Evolutionary conservation across 2,329 filamentous ascomycete species (phyloP).

Genomic region (Aspergillus novoparasiticus): DNA sequence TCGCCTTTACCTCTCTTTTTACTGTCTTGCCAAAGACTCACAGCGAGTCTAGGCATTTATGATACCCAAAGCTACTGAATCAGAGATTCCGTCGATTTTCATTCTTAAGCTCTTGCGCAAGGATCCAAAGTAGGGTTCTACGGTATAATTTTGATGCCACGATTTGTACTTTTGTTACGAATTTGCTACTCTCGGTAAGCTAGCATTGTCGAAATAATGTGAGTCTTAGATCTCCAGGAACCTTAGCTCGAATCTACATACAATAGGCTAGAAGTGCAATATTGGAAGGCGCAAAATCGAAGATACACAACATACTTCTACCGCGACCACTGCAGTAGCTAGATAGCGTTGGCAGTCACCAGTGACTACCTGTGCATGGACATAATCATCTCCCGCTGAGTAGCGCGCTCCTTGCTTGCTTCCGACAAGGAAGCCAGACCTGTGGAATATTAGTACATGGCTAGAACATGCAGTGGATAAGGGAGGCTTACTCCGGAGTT

Average conservation of each 20-base stretch:
- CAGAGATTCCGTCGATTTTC: not conserved
- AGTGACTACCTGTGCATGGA: slow-evolving; percentile 50
- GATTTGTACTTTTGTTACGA: not conserved
- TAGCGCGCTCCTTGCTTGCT: slow-evolving; percentile 77
- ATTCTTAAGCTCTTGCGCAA: not conserved
- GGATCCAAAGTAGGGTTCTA: not conserved
- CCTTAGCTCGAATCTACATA: slow-evolving; percentile 20
- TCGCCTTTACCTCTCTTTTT: not conserved
- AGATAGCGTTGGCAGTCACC: slow-evolving; percentile 2
- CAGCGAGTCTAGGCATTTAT: slow-evolving; percentile 12
- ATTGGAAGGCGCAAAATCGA: not conserved
- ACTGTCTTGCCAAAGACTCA: not conserved
- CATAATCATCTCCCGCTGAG: slow-evolving; percentile 85
- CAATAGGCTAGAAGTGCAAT: slow-evolving; percentile 9
- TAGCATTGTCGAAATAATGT: not conserved
- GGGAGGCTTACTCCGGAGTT: slow-evolving; percentile 71
- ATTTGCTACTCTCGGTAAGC: not conserved
- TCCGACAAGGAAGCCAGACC: slow-evolving; percentile 79
- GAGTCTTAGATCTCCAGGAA: slow-evolving; percentile 18
- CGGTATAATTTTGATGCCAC: no score
- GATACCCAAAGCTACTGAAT: slow-evolving; percentile 23
- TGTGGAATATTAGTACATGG: slow-evolving; percentile 29
- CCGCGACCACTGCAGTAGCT: not conserved
- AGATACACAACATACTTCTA: not conserved
- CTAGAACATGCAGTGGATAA: not conserved